phyloP scores from a whole-genome alignment of 192 early-diverging fungal species.

The Coemansia sp. region DNA sequence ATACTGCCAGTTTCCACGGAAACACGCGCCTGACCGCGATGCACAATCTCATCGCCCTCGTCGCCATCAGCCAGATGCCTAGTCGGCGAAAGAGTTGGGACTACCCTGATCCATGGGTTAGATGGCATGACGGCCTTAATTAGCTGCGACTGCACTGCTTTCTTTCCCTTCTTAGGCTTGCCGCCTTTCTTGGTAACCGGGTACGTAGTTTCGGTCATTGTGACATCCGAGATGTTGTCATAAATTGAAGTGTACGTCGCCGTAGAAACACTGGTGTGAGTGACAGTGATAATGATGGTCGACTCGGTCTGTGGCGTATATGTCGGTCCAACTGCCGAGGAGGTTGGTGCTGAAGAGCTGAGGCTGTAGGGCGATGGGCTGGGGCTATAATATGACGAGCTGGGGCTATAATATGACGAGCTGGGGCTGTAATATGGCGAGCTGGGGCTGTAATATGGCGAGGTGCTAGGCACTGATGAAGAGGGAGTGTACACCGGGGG shows the following conservation, averaged over 20 bases:
- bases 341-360: background rate
- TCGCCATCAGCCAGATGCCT: background rate
- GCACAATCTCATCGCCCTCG: background rate
- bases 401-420: background rate
- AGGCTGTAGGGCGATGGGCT: background rate
- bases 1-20: background rate
- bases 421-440: slow-evolving; percentile 3
- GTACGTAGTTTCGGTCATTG: background rate
- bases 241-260: slow-evolving; percentile 1
- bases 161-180: slow-evolving; percentile 3
- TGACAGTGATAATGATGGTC: slow-evolving; percentile 9
- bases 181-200: background rate
- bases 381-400: background rate
- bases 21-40: background rate
- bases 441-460: background rate
- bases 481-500: background rate
- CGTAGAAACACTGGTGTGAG: slow-evolving; percentile 5
- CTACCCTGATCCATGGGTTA: background rate
- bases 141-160: background rate
- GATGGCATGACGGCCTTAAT: background rate
- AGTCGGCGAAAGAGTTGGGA: background rate
- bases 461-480: background rate
- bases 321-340: background rate
- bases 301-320: background rate
- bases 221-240: slow-evolving; percentile 11